Evolutionary conservation across 371 early-diverging fungal species (phyloP), one percentile per base, ranked within the genome.

Genomic region (Mycotypha africana): DNA sequence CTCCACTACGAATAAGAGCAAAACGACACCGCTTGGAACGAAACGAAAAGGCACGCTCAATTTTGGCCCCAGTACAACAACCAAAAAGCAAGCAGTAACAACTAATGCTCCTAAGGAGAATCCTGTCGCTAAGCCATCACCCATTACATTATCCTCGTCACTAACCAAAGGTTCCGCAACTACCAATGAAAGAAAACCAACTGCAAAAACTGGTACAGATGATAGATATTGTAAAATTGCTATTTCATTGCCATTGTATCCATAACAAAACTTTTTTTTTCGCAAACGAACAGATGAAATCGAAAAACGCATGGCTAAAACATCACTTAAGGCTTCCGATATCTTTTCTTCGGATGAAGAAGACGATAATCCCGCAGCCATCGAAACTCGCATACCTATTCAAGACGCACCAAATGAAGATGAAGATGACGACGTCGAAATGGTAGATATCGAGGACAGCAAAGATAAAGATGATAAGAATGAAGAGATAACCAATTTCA

Each of bases 291-390:
- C n/a, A 45, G 53, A 45, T 41, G 38, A 37, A 17, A 23, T 46
- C 30, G 45, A 34, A 4, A 35, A 12, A 32, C 51, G 38, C 3
- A 33, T 48, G 48, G 49, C 53, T 11, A 53, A 54, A 12, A 44
- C 44, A 16, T 36, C 39, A n/a, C 17, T 54, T 9, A 54, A 54
- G 26, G 42, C 44, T 11, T 33, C 31, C 3, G 51, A 52, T 42
- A 49, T 52, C 4, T 51, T 51, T 19, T 40, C 58, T 11, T 52
- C 48, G 12, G 51, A 51, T 33, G 49, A 52, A 14, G 57, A 33
- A 9, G 34, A 33, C 9, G 14, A 6, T 11, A 12, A 28, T 6
- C 30, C 30, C 12, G n/a, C n/a, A n/a, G n/a, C n/a, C n/a, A 28
- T 28, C 8, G 11, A 11, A 8, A 33, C 9, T 9, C 34, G 14